phyloP scores from a whole-genome alignment of 352 stramenopile species.

The Phytophthora hybrid region DNA sequence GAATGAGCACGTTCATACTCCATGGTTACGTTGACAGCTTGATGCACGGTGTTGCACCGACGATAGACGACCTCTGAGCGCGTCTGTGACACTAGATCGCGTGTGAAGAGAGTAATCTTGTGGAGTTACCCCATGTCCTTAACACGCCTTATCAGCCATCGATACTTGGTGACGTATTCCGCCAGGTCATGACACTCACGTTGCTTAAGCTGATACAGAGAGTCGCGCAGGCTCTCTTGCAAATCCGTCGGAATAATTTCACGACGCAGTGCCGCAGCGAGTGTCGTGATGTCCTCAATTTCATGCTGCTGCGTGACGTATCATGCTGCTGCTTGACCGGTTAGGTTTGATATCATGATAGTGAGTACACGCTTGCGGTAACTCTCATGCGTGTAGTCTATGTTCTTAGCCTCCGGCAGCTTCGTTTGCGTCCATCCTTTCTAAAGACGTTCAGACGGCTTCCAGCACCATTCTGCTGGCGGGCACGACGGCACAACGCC shows the following conservation, averaged over 20 bases:
- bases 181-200: slow-evolving; percentile 5
- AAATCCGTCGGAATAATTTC: slow-evolving; percentile 15
- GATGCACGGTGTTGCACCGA: neutral
- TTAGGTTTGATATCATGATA: neutral
- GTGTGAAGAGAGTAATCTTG: slow-evolving; percentile 13
- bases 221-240: slow-evolving; percentile 1
- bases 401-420: neutral
- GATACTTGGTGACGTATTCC: slow-evolving; percentile 5
- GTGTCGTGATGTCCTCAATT: slow-evolving; percentile 1
- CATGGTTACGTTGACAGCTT: neutral
- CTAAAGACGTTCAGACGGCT: neutral
- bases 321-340: neutral
- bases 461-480: neutral
- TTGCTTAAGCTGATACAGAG: slow-evolving; percentile 4
- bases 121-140: neutral
- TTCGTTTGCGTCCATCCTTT: neutral
- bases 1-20: slow-evolving; percentile 2
- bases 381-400: neutral
- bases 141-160: slow-evolving; percentile 6
- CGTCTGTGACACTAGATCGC: neutral
- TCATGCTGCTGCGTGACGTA: slow-evolving; percentile 3
- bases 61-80: neutral
- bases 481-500: neutral
- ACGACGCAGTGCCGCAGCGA: neutral
- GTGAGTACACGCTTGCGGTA: neutral